These are phyloP conservation scores for Eremochloa ophiuroides DNA, from an alignment of 176 grass and related monocot species.

Conservation along the genomic window DNA sequence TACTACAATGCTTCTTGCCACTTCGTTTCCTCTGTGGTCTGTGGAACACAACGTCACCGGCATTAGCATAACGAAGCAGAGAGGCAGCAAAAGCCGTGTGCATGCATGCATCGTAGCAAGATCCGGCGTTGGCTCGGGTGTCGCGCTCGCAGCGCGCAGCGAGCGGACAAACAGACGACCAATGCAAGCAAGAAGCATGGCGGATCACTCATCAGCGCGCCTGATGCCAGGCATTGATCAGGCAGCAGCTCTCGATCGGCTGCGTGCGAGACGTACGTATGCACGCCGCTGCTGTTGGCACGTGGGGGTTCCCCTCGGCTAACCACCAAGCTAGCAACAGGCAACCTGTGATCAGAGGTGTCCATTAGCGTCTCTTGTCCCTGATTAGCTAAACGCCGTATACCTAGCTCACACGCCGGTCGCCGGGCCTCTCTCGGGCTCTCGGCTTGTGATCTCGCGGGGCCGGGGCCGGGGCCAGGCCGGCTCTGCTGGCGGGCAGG, in stretches of 20 bases:
- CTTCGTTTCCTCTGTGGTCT: background rate
- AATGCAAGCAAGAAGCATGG: background rate
- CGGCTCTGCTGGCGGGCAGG: background rate
- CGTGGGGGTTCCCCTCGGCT: background rate
- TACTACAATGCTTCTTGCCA: background rate
- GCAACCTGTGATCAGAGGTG: conserved; percentile 41
- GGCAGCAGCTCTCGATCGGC: background rate
- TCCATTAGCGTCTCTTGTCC: conserved; percentile 35
- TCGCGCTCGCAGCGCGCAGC: conserved; percentile 11
- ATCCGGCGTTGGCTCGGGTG: conserved; percentile 15
- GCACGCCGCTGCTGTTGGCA: conserved; percentile 23
- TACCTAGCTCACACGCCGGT: background rate
- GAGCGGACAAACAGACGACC: background rate
- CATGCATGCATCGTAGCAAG: background rate
- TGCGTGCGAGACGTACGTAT: background rate
- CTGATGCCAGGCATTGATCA: background rate
- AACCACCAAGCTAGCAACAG: conserved; percentile 32
- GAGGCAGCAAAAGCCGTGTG: background rate
- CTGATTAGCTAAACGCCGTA: background rate
- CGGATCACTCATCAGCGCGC: background rate
- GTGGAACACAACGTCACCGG: background rate
- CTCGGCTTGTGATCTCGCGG: conserved; percentile 34
- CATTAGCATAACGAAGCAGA: background rate
- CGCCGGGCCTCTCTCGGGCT: background rate
- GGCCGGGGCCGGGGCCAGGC: background rate